Evolutionary conservation across 2,329 filamentous ascomycete species (phyloP).

Genomic region (Xylaria sp.): DNA sequence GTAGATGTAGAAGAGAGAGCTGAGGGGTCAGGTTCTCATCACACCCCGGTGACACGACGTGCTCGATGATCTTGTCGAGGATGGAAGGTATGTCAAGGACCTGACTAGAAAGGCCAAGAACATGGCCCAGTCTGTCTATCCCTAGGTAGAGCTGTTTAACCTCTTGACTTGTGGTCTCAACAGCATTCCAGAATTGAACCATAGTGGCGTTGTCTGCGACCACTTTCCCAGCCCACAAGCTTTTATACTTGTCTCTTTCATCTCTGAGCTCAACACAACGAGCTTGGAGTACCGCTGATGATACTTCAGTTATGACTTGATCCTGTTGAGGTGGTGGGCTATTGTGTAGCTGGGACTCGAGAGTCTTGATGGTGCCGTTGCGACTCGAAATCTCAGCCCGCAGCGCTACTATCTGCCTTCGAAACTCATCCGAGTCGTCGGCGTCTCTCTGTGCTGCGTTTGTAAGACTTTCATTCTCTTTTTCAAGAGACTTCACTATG

Average conservation of each 20-base stretch:
- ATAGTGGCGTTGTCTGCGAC: background rate
- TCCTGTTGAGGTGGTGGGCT: background rate
- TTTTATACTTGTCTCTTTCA: conserved; percentile 19
- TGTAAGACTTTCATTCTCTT: conserved; percentile 13
- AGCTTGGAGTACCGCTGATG: conserved; percentile 17
- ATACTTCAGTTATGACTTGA: background rate
- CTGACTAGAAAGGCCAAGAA: conserved; percentile 20
- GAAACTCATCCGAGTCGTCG: background rate
- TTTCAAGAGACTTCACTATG: background rate
- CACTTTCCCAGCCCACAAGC: conserved; percentile 21
- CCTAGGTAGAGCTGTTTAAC: conserved; percentile 28
- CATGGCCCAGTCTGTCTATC: conserved; percentile 10
- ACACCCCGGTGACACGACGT: conserved; percentile 3
- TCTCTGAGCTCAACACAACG: conserved; percentile 14
- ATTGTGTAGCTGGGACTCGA: conserved; percentile 4
- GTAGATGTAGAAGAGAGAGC: conserved; percentile 13
- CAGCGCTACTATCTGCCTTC: conserved; percentile 1
- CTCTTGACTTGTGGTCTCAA: conserved; percentile 27
- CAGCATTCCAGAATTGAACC: conserved; percentile 27
- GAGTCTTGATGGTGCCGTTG: conserved; percentile 7
- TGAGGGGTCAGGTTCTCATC: background rate
- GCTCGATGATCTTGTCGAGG: conserved; percentile 23
- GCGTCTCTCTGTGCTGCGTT: background rate
- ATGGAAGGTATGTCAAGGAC: conserved; percentile 21
- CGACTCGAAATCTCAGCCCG: background rate